Evolutionary conservation across 2,329 filamentous ascomycete species (phyloP).

Genomic region (Parastagonospora avenae): DNA sequence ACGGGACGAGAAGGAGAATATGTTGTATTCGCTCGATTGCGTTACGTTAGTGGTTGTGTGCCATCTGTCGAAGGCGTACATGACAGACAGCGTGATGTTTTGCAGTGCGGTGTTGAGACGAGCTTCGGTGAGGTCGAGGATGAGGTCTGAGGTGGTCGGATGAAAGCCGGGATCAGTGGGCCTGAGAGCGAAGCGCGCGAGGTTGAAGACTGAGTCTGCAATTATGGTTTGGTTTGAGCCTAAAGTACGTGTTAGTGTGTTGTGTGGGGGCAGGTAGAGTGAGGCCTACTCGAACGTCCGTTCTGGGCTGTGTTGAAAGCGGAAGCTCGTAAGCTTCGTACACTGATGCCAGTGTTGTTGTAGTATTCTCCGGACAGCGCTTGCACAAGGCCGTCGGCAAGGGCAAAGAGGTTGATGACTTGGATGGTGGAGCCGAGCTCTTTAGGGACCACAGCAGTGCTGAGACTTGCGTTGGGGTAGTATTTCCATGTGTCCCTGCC

Average conservation of each 20-base stretch:
- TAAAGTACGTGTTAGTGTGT: neutral
- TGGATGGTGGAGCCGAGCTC: neutral
- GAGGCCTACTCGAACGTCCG: neutral
- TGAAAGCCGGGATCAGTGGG: neutral
- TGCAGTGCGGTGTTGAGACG: slow-evolving; percentile 4
- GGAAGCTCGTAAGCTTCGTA: neutral
- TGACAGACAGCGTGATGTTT: slow-evolving; percentile 7
- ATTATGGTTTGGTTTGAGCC: slow-evolving; percentile 5
- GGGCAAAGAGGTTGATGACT: neutral
- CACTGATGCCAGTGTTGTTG: neutral
- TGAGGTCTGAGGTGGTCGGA: neutral
- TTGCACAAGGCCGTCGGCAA: neutral
- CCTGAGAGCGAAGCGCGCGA: neutral
- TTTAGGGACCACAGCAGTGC: neutral
- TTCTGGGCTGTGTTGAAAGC: neutral
- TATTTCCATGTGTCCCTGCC: neutral
- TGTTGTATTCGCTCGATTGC: slow-evolving; percentile 1
- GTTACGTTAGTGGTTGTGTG: slow-evolving; percentile 4
- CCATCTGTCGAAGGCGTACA: slow-evolving; percentile 4
- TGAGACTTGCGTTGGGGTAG: neutral
- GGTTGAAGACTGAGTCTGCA: slow-evolving; percentile 6
- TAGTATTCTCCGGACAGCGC: neutral
- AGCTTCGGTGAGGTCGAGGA: slow-evolving; percentile 5
- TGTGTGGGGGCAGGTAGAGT: neutral
- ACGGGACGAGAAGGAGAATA: slow-evolving; percentile 4